A percentile compares a stretch with the other conserved stretches of the same genome.
phyloP scores from a whole-genome alignment of 2,329 filamentous ascomycete genomes.

The Chaetomiaceae sp. region DNA sequence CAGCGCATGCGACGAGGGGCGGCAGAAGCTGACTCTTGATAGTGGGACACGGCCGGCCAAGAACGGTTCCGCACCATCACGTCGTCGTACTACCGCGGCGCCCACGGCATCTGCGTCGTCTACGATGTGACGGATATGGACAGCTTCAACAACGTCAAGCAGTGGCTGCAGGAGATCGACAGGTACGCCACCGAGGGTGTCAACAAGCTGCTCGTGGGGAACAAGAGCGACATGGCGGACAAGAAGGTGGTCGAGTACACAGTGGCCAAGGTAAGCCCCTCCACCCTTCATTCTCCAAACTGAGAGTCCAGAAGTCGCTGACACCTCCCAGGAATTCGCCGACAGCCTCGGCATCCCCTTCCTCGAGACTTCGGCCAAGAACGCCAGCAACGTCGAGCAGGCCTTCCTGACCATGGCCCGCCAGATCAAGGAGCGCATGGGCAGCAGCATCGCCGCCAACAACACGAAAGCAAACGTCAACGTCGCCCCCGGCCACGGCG shows the following conservation, averaged over 20 bases:
- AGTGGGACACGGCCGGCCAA: slow-evolving; percentile 99
- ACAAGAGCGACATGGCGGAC: slow-evolving; percentile 99
- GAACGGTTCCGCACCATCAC: slow-evolving; percentile 99
- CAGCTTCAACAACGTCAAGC: slow-evolving; percentile 99
- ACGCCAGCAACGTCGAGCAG: slow-evolving; percentile 98
- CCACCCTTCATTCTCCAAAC: neutral
- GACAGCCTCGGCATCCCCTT: slow-evolving; percentile 98
- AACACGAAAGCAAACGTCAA: slow-evolving; percentile 99
- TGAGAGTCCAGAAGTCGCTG: slow-evolving; percentile 6
- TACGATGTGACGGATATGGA: slow-evolving; percentile 99
- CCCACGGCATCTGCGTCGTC: slow-evolving; percentile 98
- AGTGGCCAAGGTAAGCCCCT: slow-evolving; percentile 82
- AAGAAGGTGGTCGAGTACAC: slow-evolving; percentile 99
- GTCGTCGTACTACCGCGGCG: slow-evolving; percentile 98
- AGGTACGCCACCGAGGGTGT: slow-evolving; percentile 98
- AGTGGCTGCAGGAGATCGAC: slow-evolving; percentile 99
- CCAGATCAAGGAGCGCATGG: slow-evolving; percentile 99
- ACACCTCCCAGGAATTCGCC: slow-evolving; percentile 75
- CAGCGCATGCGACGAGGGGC: neutral
- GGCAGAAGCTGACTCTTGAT: slow-evolving; percentile 20
- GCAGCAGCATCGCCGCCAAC: slow-evolving; percentile 87
- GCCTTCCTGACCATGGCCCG: slow-evolving; percentile 99
- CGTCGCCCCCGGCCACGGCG: slow-evolving; percentile 90
- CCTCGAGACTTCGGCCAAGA: slow-evolving; percentile 99
- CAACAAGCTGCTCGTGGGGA: slow-evolving; percentile 98